Percentiles rank a stretch among this genome's conserved stretches.
These are phyloP conservation scores for Sesbania bispinosa DNA, from an alignment of 306 rosid species.

Conservation along the genomic window DNA sequence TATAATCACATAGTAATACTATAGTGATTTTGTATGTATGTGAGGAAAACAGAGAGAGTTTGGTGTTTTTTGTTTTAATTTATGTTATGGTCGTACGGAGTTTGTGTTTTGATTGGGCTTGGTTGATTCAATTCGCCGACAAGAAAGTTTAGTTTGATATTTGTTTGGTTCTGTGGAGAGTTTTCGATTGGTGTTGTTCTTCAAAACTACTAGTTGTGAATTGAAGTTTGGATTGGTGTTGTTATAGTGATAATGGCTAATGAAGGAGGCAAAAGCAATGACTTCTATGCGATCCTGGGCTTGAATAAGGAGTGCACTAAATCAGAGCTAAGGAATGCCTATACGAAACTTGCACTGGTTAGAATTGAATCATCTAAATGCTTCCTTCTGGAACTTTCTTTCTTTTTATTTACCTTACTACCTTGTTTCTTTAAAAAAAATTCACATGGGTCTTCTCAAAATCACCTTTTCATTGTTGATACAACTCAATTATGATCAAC, in stretches of 20 bases:
- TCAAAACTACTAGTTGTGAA: not conserved
- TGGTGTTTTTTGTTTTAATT: not conserved
- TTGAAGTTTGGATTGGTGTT: not conserved
- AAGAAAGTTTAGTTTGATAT: constrained; percentile 26
- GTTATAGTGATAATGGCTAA: constrained; percentile 49
- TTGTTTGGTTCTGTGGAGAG: constrained; percentile 32
- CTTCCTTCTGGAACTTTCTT: not conserved
- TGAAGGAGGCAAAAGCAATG: constrained; percentile 49
- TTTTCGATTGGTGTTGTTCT: not conserved
- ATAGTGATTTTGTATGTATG: not conserved
- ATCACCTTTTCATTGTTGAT: not conserved
- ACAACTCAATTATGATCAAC: not conserved
- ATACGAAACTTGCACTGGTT: constrained; percentile 92
- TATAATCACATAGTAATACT: not conserved
- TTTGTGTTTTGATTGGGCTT: not conserved
- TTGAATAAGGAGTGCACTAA: constrained; percentile 80
- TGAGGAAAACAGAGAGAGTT: too few relatives aligned
- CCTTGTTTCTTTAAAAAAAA: not conserved
- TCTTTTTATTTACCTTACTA: not conserved
- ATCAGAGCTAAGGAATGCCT: constrained; percentile 68
- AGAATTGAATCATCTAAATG: constrained; percentile 27
- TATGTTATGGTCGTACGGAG: constrained; percentile 7
- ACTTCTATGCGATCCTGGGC: constrained; percentile 70
- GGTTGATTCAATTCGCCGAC: constrained; percentile 56
- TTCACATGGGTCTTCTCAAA: constrained; percentile 12